phyloP scores from a whole-genome alignment of 805 yeast species.

The Cyberlindnera euphorbiae region DNA sequence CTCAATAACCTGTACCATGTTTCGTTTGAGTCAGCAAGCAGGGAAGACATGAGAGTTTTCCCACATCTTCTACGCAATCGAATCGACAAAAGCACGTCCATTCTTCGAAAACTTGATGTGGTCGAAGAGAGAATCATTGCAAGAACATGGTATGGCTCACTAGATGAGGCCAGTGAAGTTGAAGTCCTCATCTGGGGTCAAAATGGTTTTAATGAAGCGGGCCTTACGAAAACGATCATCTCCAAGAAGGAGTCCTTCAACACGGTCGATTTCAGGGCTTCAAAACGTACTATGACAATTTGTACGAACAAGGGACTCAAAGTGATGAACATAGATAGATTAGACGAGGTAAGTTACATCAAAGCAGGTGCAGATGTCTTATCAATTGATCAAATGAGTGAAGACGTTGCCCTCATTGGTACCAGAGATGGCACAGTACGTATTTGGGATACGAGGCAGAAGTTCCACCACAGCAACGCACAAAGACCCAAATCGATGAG shows the following conservation, averaged over 20 bases:
- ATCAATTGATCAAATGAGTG: constrained; percentile 10
- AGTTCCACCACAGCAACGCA: background rate
- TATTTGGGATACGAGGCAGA: constrained; percentile 18
- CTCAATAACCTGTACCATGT: constrained; percentile 8
- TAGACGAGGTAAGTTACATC: background rate
- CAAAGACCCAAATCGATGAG: constrained; percentile 2
- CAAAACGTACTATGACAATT: background rate
- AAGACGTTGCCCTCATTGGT: constrained; percentile 12
- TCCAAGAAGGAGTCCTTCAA: constrained; percentile 14
- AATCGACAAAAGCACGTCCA: constrained; percentile 12
- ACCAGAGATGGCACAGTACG: constrained; percentile 16
- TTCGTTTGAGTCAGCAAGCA: background rate
- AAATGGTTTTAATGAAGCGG: too few relatives aligned
- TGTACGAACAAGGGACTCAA: constrained; percentile 8
- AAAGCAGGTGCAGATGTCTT: constrained; percentile 16
- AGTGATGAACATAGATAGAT: background rate
- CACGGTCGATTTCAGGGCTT: constrained; percentile 5
- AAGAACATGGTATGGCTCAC: constrained; percentile 21
- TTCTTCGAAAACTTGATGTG: constrained; percentile 6
- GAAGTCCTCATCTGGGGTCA: constrained; percentile 4
- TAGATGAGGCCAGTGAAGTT: constrained; percentile 21
- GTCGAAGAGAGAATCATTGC: background rate
- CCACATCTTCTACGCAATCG: constrained; percentile 6
- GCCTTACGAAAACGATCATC: too few relatives aligned
- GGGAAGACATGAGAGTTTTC: background rate